Evolutionary conservation across 108 stramenopile genomes (phyloP).

Genomic region (Stephanodiscus minutulus): DNA sequence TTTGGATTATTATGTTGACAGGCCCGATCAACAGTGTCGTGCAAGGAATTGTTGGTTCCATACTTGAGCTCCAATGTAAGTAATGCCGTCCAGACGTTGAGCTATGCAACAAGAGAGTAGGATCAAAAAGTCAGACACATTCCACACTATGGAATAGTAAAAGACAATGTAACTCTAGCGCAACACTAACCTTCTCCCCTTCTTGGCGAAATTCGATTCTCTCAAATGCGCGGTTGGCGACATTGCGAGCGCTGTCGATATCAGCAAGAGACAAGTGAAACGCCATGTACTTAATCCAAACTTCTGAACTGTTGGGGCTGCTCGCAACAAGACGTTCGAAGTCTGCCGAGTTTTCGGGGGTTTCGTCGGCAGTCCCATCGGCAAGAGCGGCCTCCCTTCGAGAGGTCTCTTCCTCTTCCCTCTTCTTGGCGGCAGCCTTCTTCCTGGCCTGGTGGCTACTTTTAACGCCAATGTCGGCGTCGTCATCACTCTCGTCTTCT

Average conservation of each 20-base stretch:
- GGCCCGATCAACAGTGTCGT: constrained; percentile 79
- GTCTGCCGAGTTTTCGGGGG: constrained; percentile 91
- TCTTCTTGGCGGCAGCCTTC: constrained; percentile 70
- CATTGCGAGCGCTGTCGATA: constrained; percentile 85
- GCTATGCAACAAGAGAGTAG: constrained; percentile 25
- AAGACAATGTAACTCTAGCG: background rate
- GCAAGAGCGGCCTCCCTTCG: constrained; percentile 81
- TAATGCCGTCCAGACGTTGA: constrained; percentile 95
- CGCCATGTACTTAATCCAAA: constrained; percentile 98
- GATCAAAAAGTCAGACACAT: background rate
- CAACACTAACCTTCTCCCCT: constrained; percentile 62
- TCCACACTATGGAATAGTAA: background rate
- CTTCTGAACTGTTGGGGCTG: constrained; percentile 87
- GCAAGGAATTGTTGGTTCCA: constrained; percentile 73
- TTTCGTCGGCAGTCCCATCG: constrained; percentile 87
- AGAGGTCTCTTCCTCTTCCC: constrained; percentile 79
- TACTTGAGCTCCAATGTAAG: constrained; percentile 94
- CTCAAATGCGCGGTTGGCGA: constrained; percentile 89
- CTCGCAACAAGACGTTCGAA: constrained; percentile 94
- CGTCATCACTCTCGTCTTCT: constrained; percentile 61
- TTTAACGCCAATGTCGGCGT: constrained; percentile 50
- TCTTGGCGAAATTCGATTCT: constrained; percentile 92
- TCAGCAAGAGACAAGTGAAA: constrained; percentile 93
- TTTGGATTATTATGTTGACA: constrained; percentile 92
- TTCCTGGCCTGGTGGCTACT: constrained; percentile 75